These are phyloP conservation scores for Phytopythium sindhum DNA, from an alignment of 352 stramenopile species.

Conservation along the genomic window DNA sequence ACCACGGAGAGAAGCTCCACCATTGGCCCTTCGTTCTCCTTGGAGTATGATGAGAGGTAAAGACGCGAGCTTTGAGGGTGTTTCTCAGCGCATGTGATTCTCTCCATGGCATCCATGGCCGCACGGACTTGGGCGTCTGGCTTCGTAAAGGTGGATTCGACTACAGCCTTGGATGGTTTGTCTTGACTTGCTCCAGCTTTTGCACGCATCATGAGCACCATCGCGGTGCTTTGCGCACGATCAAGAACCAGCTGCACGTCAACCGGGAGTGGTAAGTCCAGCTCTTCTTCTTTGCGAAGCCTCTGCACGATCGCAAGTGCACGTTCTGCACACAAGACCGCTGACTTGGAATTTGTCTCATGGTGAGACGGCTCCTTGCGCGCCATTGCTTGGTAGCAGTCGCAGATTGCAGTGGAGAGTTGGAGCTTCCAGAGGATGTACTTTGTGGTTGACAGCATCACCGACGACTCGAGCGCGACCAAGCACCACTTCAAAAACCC, in stretches of 20 bases:
- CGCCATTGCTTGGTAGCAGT: constrained; percentile 54
- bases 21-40: constrained; percentile 1
- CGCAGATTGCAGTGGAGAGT: constrained; percentile 44
- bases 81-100: constrained; percentile 6
- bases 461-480: constrained; percentile 45
- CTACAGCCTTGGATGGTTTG: constrained; percentile 17
- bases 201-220: constrained; percentile 28
- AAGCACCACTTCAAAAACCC: constrained; percentile 62
- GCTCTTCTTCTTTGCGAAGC: constrained; percentile 71
- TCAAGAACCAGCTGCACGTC: constrained; percentile 29
- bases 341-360: constrained; percentile 27
- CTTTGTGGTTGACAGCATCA: constrained; percentile 57
- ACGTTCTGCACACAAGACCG: constrained; percentile 40
- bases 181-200: constrained; percentile 20
- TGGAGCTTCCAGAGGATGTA: constrained; percentile 68
- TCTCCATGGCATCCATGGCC: constrained; percentile 35
- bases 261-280: constrained; percentile 56
- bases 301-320: constrained; percentile 33
- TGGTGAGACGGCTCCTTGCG: constrained; percentile 21
- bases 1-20: constrained; percentile 32
- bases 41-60: not conserved
- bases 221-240: constrained; percentile 35
- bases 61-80: not conserved
- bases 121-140: constrained; percentile 29
- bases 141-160: constrained; percentile 26